These are phyloP conservation scores for Tricharina praecox DNA, from an alignment of 495 filamentous ascomycete species.

Conservation along the genomic window DNA sequence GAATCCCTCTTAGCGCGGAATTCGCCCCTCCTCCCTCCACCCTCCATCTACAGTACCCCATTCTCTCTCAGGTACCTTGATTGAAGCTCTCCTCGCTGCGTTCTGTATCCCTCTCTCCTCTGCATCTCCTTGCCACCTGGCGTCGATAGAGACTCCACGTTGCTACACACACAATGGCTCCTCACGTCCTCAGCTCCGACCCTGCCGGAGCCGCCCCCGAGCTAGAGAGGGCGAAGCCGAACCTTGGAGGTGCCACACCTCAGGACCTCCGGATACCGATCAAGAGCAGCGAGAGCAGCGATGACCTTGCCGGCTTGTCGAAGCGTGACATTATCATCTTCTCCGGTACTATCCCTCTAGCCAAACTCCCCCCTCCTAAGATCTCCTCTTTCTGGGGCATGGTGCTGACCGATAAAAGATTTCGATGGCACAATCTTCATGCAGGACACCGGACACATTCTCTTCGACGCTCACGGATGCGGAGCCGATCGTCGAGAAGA, in stretches of 20 bases:
- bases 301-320: slow-evolving; percentile 10
- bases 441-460: slow-evolving; percentile 61
- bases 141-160: no score
- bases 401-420: slow-evolving; percentile 38
- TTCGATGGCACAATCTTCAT: slow-evolving; percentile 68
- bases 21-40: no score
- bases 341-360: slow-evolving; percentile 13
- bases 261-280: slow-evolving; percentile 23
- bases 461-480: slow-evolving; percentile 53
- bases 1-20: no score
- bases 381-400: background rate
- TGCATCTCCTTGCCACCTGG: no score
- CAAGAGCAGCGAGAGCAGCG: slow-evolving; percentile 18
- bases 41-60: no score
- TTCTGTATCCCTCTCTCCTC: no score
- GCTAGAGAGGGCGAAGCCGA: slow-evolving; percentile 13
- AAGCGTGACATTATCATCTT: slow-evolving; percentile 27
- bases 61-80: no score
- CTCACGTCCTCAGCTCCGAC: slow-evolving; percentile 18
- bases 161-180: slow-evolving; percentile 22
- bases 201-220: slow-evolving; percentile 16
- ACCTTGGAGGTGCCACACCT: slow-evolving; percentile 20
- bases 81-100: no score
- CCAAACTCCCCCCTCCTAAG: background rate
- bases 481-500: slow-evolving; percentile 37